Base-by-base conservation (phyloP, 2,329 filamentous ascomycete genomes). In the Huntiella decipiens region DNA sequence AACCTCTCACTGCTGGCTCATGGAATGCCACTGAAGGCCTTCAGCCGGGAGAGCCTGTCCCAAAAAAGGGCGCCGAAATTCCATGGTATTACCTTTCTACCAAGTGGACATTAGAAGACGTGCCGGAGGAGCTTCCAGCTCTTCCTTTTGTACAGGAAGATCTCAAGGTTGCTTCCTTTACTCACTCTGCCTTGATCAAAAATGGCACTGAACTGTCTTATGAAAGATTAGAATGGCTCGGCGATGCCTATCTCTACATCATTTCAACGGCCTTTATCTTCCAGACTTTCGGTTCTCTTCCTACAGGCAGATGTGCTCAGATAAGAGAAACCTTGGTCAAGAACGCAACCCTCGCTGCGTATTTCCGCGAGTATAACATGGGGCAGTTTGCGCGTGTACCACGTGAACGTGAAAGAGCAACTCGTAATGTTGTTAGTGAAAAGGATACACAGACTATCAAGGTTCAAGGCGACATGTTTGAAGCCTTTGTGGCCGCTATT, bases 151-250 rank as follows among this genome's bases (percentile, higher is more conserved):
- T 66, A 4, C 70, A 85, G 51, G 61, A 67, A 0, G 60, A 64
- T 16, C 65, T 87, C 13, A 73, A 78, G 53, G 63, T 61, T 19
- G 70, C 75, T 12, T 73, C 76, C 8, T 79, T 87, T 54, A 83
- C 72, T 1, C 83, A 88, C 54, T 63, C 68, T 1, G 75, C 73
- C 1, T 56, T 65, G 45, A 55, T 54, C 3, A 22, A 46, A 3
- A 51, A 48, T 1, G 53, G 56, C 19, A 61, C 60, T 43, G 55
- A 56, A 28, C 57, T 65, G 44, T 71, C 66, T 55, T 95, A 95
- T 60, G 87, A 95, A 56, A 73, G 75, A 13, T 73, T 95, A 5
- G 88, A 96, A 60, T 86, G 88, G 63, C 68, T 94, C 5, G 88
- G 88, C 5, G 88, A 96, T 58, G 80, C 83, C 15, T 88, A 88